These are phyloP conservation scores for Alloteropsis semialata DNA, from an alignment of 176 grass and related monocot species.

Conservation along the genomic window DNA sequence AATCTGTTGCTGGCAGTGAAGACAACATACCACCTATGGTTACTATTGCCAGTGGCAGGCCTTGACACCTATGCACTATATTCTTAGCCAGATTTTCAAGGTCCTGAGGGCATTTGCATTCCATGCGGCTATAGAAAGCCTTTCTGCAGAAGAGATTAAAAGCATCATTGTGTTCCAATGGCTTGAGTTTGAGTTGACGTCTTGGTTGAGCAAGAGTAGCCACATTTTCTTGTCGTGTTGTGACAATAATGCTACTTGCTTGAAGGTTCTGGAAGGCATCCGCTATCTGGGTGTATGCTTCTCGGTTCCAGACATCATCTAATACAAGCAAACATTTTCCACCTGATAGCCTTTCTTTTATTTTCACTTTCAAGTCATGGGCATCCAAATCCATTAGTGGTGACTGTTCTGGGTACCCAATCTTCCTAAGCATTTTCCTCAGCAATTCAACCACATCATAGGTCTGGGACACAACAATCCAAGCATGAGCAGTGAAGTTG, in stretches of 20 bases:
- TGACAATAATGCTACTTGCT: slow-evolving; percentile 34
- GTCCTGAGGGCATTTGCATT: slow-evolving; percentile 13
- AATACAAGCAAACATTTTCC: slow-evolving; percentile 45
- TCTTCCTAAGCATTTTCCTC: slow-evolving; percentile 14
- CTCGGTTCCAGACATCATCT: slow-evolving; percentile 59
- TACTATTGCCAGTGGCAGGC: slow-evolving; percentile 5
- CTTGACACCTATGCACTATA: slow-evolving; percentile 44
- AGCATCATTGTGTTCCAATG: background rate
- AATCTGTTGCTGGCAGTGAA: background rate
- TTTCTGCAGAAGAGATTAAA: background rate
- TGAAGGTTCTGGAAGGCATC: slow-evolving; percentile 19
- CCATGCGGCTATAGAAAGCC: background rate
- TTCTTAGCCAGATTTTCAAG: slow-evolving; percentile 15
- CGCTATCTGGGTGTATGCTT: slow-evolving; percentile 21
- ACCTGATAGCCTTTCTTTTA: background rate
- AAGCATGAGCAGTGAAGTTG: background rate
- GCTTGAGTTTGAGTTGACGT: background rate
- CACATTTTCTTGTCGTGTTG: slow-evolving; percentile 37
- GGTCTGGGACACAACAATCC: slow-evolving; percentile 17
- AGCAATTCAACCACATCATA: background rate
- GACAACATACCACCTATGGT: slow-evolving; percentile 36
- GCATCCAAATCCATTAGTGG: background rate
- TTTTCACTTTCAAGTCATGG: background rate
- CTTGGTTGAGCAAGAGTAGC: background rate
- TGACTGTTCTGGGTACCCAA: background rate